phyloP scores from a whole-genome alignment of 768 basidiomycete species.

The Calocybe cyanea region DNA sequence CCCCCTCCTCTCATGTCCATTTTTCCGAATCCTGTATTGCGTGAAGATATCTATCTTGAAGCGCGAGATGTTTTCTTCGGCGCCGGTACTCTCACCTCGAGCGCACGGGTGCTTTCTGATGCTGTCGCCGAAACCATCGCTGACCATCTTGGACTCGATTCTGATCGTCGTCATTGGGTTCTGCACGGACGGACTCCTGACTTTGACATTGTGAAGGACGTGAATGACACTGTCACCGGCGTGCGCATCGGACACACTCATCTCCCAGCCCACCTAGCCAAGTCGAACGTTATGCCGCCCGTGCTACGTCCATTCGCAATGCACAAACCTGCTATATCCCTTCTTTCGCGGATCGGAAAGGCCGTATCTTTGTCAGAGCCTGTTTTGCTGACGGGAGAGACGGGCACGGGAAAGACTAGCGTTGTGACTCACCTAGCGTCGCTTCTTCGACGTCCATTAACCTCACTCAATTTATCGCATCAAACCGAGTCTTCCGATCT shows the following conservation, averaged over 20 bases:
- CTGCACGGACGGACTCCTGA: slow-evolving; percentile 63
- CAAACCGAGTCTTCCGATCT: slow-evolving; percentile 96
- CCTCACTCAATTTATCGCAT: slow-evolving; percentile 91
- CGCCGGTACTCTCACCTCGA: slow-evolving; percentile 48
- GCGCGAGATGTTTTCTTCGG: slow-evolving; percentile 93
- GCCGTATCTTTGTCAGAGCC: slow-evolving; percentile 76
- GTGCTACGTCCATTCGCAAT: slow-evolving; percentile 72
- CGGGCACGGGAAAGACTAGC: slow-evolving; percentile 98
- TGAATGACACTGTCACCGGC: slow-evolving; percentile 53
- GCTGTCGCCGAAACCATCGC: slow-evolving; percentile 53
- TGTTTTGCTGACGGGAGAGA: slow-evolving; percentile 91
- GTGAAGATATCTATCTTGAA: slow-evolving; percentile 88
- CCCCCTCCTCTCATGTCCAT: slow-evolving; percentile 34
- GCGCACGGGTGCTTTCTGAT: slow-evolving; percentile 46
- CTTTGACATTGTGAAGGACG: slow-evolving; percentile 64
- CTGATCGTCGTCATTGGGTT: slow-evolving; percentile 70
- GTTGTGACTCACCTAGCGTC: slow-evolving; percentile 83
- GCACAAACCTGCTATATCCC: slow-evolving; percentile 76
- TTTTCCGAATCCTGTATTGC: slow-evolving; percentile 68
- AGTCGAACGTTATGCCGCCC: slow-evolving; percentile 28
- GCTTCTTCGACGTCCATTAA: slow-evolving; percentile 68
- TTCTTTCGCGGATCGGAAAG: slow-evolving; percentile 78
- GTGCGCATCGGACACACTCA: slow-evolving; percentile 63
- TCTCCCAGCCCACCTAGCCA: slow-evolving; percentile 43
- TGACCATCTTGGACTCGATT: slow-evolving; percentile 59